These are phyloP conservation scores for Sporothrix variecibatus DNA, from an alignment of 2,329 filamentous ascomycete genomes.

Conservation along the genomic window DNA sequence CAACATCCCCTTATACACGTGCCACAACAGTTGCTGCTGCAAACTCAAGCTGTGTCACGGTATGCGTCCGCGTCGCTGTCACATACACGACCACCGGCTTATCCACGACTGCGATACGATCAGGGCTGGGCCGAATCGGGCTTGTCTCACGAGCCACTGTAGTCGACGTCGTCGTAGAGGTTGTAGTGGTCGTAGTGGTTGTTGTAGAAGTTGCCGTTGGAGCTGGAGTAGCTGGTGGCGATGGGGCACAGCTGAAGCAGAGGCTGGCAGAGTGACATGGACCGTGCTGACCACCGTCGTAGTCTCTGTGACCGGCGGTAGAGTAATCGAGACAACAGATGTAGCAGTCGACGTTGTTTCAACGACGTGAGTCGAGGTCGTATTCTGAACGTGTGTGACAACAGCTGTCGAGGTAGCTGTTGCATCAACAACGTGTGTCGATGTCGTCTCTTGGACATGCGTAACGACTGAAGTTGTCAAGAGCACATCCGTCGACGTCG, in stretches of 20 bases:
- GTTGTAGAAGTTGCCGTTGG: not conserved
- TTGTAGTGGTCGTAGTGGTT: not conserved
- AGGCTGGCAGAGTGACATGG: not conserved
- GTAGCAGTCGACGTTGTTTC: not conserved
- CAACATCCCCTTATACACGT: not conserved
- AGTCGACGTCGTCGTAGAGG: not conserved
- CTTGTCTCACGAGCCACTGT: not conserved
- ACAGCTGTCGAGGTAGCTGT: not conserved
- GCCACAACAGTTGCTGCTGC: not conserved
- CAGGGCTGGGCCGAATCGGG: not conserved
- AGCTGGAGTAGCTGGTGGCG: not conserved
- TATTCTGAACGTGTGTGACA: constrained; percentile 8
- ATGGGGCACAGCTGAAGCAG: not conserved
- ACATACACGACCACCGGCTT: not conserved
- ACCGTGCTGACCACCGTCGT: constrained; percentile 17
- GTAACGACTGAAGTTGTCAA: not conserved
- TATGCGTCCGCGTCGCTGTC: constrained; percentile 16
- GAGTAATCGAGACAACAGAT: not conserved
- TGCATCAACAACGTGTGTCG: not conserved
- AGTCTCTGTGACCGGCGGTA: not conserved
- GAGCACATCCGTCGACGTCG: not conserved
- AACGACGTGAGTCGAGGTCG: constrained; percentile 3
- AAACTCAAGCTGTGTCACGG: not conserved
- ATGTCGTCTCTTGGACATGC: not conserved
- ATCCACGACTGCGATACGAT: not conserved